Evolutionary conservation across 2,329 filamentous ascomycete species (phyloP).

Genomic region (Claviceps sp.): DNA sequence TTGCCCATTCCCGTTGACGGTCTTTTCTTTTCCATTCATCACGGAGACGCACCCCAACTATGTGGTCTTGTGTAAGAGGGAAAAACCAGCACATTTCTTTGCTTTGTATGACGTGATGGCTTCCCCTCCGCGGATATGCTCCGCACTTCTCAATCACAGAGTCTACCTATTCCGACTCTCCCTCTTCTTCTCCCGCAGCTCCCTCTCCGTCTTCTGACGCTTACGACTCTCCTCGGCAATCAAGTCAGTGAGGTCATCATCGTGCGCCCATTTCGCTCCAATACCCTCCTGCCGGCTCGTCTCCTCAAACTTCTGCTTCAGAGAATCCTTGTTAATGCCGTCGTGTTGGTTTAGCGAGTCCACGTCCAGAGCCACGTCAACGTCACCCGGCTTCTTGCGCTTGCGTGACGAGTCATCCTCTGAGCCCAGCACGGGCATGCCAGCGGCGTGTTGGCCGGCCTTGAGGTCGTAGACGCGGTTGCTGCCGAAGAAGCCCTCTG

Average conservation of each 20-base stretch:
- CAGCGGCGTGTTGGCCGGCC: constrained; percentile 27
- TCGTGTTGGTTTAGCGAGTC: constrained; percentile 65
- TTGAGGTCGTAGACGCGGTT: constrained; percentile 87
- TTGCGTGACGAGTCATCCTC: constrained; percentile 66
- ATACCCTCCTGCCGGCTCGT: constrained; percentile 51
- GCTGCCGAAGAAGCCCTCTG: constrained; percentile 90
- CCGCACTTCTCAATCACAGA: no score
- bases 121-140: no score
- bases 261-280: constrained; percentile 56
- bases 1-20: no score
- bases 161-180: constrained; percentile 34
- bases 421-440: constrained; percentile 67
- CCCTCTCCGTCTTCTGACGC: constrained; percentile 76
- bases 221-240: constrained; percentile 89
- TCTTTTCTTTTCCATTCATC: no score
- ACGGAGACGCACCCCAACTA: no score
- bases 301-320: constrained; percentile 69
- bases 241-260: constrained; percentile 90
- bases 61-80: no score
- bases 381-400: constrained; percentile 90
- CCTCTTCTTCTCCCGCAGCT: constrained; percentile 55
- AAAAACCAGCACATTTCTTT: no score
- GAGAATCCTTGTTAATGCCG: constrained; percentile 71
- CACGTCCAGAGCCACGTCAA: constrained; percentile 83
- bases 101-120: no score